A percentile compares a stretch with the other conserved stretches of the same genome.
Conservation (phyloP, 106 monocot genomes). For the Alisma plantagoaquatica region DNA sequence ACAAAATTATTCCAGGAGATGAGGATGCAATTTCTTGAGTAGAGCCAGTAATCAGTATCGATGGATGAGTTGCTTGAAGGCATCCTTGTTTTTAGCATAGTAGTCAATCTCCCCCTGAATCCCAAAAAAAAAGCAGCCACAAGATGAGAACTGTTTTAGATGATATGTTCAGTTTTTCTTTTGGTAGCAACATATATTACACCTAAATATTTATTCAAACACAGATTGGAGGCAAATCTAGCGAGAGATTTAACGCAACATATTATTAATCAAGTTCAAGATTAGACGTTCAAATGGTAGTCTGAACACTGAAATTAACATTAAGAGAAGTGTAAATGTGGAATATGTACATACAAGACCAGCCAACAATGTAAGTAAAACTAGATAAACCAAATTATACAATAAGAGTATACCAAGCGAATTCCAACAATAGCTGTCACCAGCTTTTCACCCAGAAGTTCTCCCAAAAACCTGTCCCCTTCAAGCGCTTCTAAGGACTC, state of each 20-base stretch:
- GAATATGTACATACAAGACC: background rate
- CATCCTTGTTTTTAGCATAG: constrained; percentile 31
- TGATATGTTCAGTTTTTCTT: background rate
- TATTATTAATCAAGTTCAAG: background rate
- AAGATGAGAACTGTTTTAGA: background rate
- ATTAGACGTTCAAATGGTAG: background rate
- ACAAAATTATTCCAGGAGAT: no score
- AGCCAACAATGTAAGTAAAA: background rate
- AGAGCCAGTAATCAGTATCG: no score
- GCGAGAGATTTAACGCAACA: background rate
- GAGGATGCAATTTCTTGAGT: no score
- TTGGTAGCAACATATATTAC: background rate
- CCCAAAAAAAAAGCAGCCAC: background rate
- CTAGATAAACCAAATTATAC: background rate
- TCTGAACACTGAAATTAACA: background rate
- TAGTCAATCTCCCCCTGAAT: constrained; percentile 54
- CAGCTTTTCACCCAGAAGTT: constrained; percentile 72
- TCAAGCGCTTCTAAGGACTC: constrained; percentile 75
- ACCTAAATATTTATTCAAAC: background rate
- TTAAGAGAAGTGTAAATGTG: background rate
- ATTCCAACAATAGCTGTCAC: constrained; percentile 46
- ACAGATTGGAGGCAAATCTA: no score
- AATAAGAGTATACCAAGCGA: constrained; percentile 60
- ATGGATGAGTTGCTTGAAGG: constrained; percentile 42
- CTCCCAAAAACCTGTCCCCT: constrained; percentile 42